Base-by-base conservation (phyloP, 805 yeast species). In the Sporopachydermia quercuum region DNA sequence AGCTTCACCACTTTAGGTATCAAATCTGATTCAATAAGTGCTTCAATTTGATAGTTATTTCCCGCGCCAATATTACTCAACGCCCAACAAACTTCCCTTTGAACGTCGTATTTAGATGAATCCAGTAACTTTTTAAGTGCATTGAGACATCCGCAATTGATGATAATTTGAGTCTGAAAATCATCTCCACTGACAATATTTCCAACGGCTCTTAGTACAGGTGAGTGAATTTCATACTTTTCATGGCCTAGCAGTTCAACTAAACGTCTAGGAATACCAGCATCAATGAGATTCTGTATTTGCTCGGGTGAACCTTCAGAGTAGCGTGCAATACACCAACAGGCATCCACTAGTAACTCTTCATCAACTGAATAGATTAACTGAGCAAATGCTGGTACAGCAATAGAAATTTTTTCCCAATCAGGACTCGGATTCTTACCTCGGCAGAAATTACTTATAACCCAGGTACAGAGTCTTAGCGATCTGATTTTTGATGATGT, bases 71-170 rank as follows among this genome's bases (percentile, higher is more conserved):
- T 87, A 63, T 91, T 91, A 43, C 96, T 86, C 47, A 91, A 78
- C 33, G 98, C 89, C 98, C 98, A 91, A 66, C 98, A 86, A 3
- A 96, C 94, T 66, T 91, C 98, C 60, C 91, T 91, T 56, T 91
- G 78, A 50, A 91, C 79, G 15, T 89, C 75, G 60, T 91, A 98
- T 66, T 87, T 86, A 43, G 84, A 75, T 19, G 94, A 81, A 46
- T 74, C 66, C 52, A 91, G 70, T 48, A 91, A 69, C 37, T 82
- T 83, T 39, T 78, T 76, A 46, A 91, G 68, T 15, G 94, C 94
- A 30, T 81, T 76, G 52, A 91, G 68, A 11, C 87, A 95, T 45
- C 96, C 96, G 30, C 86, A 76, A 60, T 91, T 91, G 53, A 91
- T 83, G 38, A 89, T 89, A 42, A 84, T 77, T 63, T 91, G 98